Evolutionary conservation across 495 filamentous ascomycete species (phyloP), one percentile per base, ranked within the genome.

Genomic region (Oidiodendron maius): DNA sequence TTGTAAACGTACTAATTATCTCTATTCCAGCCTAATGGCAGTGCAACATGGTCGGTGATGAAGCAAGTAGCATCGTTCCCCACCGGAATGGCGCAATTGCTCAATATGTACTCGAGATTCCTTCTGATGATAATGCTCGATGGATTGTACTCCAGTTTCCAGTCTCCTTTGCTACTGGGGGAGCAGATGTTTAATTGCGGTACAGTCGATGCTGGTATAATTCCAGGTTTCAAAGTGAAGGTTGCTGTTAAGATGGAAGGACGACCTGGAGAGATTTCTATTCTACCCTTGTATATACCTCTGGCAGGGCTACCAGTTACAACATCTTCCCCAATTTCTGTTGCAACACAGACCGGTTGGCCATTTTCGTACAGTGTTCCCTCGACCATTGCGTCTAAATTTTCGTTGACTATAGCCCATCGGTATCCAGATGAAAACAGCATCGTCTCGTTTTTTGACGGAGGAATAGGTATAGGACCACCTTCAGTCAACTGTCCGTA

Each of bases 1-100:
- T n/a, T n/a, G n/a, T n/a, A 22, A 5, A 52, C 41, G 46, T 37
- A 52, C 49, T 48, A 53, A 26, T 53, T 53, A 45, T 53, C 50
- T 28, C 50, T 20, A 44, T 53, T 53, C 50, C 50, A 53, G 22
- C 50, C 50, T 17, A 53, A 32, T 5, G 44, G 50, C 35, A 53
- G 37, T 15, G 50, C 50, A 16, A 48, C 44, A 21, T 48, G 44
- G 44, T 53, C 50, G 2, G 50, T 48, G n/a, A 53, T 53, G 15
- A 53, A 26, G 21, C 43, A 44, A 2, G 32, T 40, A 4, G 15
- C 43, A 20, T 18, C 21, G n/a, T 40, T 21, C 3, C 26, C 15
- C 25, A 41, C 44, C 6, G 50, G 50, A 13, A 53, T 17, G 4
- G 50, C n/a, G 17, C 44, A 48, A 21, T 48, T 48, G 11, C 50